These are phyloP conservation scores for Saturnispora gosingensis DNA, from an alignment of 805 yeast genomes.

Conservation along the genomic window DNA sequence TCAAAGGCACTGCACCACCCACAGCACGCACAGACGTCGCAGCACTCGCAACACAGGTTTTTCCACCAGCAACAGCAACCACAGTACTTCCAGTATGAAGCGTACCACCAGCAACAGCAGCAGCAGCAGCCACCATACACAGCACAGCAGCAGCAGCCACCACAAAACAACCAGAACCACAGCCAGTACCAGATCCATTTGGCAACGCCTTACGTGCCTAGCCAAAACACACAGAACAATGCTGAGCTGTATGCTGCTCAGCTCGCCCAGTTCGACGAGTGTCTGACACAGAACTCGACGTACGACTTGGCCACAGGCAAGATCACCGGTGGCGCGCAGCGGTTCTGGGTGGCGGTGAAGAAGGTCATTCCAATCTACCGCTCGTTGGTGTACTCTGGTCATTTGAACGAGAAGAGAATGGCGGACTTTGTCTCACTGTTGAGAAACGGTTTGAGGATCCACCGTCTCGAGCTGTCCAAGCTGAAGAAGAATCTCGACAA, in stretches of 20 bases:
- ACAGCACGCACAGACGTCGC: not conserved
- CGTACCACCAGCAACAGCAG: conserved; percentile 1
- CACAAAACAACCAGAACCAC: not conserved
- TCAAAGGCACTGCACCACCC: conserved; percentile 26
- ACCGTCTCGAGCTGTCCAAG: conserved; percentile 44
- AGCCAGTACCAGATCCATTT: not conserved
- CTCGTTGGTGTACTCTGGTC: conserved; percentile 37
- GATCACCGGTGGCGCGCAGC: conserved; percentile 32
- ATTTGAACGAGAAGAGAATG: conserved; percentile 37
- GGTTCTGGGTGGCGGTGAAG: conserved; percentile 45
- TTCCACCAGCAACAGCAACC: conserved; percentile 11
- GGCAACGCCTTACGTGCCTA: not conserved
- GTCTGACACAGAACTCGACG: conserved; percentile 29
- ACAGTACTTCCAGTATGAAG: not conserved
- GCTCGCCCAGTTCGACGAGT: conserved; percentile 35
- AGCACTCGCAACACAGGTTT: not conserved
- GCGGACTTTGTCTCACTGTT: conserved; percentile 41
- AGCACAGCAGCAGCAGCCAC: not conserved
- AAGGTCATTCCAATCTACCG: conserved; percentile 43
- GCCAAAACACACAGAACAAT: conserved; percentile 14
- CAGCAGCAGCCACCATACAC: conserved; percentile 1
- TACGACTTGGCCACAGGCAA: conserved; percentile 32
- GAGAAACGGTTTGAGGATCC: conserved; percentile 48
- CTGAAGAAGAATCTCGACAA: conserved; percentile 51
- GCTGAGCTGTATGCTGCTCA: conserved; percentile 3